These are phyloP conservation scores for Colletotrichum musae DNA, from an alignment of 2,329 filamentous ascomycete species.

Conservation along the genomic window DNA sequence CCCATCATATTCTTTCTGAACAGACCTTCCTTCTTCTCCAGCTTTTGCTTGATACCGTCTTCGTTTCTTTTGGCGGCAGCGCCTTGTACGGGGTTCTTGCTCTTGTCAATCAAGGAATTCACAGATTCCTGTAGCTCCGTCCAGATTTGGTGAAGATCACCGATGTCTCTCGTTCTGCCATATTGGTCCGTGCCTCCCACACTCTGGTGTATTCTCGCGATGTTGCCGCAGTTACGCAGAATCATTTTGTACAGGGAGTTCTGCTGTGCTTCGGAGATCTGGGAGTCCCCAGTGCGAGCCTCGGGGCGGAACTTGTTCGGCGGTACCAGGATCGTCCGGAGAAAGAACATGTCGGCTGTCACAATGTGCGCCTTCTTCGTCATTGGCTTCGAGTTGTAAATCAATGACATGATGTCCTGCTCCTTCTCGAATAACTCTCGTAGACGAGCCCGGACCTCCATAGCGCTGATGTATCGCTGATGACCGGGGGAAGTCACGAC, in stretches of 20 bases:
- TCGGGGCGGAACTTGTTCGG: constrained; percentile 94
- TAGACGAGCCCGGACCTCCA: constrained; percentile 86
- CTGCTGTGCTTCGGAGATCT: constrained; percentile 89
- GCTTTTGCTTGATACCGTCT: constrained; percentile 96
- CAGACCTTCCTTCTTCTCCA: constrained; percentile 98
- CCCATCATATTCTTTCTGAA: constrained; percentile 99
- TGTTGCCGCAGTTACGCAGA: constrained; percentile 79
- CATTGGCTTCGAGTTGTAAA: constrained; percentile 83
- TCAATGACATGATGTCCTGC: constrained; percentile 83
- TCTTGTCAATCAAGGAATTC: constrained; percentile 92
- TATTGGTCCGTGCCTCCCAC: constrained; percentile 60
- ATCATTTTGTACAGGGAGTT: constrained; percentile 92
- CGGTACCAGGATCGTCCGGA: constrained; percentile 87
- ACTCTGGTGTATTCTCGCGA: constrained; percentile 78
- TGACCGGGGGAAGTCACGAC: constrained; percentile 50
- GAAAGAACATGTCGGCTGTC: constrained; percentile 94
- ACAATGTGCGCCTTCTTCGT: constrained; percentile 70
- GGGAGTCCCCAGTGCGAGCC: constrained; percentile 82
- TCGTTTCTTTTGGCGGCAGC: constrained; percentile 83
- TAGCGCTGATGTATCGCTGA: constrained; percentile 85
- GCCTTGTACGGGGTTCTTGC: constrained; percentile 86
- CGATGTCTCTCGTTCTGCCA: constrained; percentile 70
- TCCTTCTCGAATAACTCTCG: constrained; percentile 88
- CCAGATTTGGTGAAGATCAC: constrained; percentile 85
- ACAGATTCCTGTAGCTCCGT: constrained; percentile 89